Percentiles rank a stretch among this genome's conserved stretches.
Evolutionary conservation across 106 monocot genomes (phyloP).

Genomic region (Alisma plantagoaquatica): DNA sequence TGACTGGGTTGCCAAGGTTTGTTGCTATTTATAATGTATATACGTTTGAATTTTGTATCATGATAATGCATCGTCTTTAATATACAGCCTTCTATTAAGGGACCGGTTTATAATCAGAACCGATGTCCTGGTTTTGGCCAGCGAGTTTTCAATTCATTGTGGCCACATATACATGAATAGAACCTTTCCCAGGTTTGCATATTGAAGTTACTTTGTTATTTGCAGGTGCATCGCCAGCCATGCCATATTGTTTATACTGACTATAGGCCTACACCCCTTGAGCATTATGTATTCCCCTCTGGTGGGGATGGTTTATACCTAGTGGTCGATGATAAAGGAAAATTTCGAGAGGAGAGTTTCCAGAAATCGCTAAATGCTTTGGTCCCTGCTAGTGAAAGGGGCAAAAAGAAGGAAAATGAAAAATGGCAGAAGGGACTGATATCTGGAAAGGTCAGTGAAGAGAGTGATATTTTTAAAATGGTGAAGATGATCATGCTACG

Average conservation of each 20-base stretch:
- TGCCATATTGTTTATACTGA: constrained; percentile 99
- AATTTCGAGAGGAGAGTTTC: constrained; percentile 91
- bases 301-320: constrained; percentile 90
- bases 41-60: too few species aligned
- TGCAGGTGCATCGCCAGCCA: constrained; percentile 84
- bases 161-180: too few species aligned
- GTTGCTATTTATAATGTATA: constrained; percentile 3
- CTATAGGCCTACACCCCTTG: constrained; percentile 90
- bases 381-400: constrained; percentile 44
- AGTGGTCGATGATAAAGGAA: constrained; percentile 86
- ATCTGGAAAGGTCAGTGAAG: constrained; percentile 43
- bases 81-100: too few species aligned
- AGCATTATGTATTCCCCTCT: constrained; percentile 91
- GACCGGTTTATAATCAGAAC: too few species aligned
- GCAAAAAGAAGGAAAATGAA: constrained; percentile 54
- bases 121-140: too few species aligned
- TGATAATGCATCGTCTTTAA: too few species aligned
- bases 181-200: too few species aligned
- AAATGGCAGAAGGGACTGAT: constrained; percentile 64
- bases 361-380: constrained; percentile 89
- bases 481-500: constrained; percentile 96
- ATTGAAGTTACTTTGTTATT: too few species aligned
- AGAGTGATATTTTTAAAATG: constrained; percentile 96
- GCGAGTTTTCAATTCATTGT: too few species aligned
- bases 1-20: constrained; percentile 97